Percentiles rank a stretch among this genome's conserved stretches.
These are phyloP conservation scores for Symmetrospora coprosmae DNA, from an alignment of 768 basidiomycete genomes.

Conservation along the genomic window DNA sequence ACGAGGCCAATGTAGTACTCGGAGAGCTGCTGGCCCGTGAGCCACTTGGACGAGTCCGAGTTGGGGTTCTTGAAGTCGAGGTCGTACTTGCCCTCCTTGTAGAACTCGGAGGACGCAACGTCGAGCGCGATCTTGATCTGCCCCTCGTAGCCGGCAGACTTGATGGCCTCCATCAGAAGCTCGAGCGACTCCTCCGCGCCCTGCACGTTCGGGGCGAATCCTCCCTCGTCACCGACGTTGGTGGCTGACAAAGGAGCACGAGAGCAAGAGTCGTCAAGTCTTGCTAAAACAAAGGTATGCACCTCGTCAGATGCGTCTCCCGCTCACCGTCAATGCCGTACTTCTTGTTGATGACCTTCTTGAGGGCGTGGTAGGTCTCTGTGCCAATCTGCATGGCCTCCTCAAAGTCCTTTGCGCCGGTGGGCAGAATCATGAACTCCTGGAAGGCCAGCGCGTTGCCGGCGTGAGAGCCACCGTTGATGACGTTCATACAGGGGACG, in stretches of 20 bases:
- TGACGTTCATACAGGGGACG: constrained; percentile 90
- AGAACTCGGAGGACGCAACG: constrained; percentile 94
- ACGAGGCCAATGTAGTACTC: constrained; percentile 73
- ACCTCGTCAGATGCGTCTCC: neutral
- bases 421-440: constrained; percentile 98
- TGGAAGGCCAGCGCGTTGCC: constrained; percentile 99
- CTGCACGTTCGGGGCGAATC: constrained; percentile 94
- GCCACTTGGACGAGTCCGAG: constrained; percentile 93
- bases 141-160: constrained; percentile 93
- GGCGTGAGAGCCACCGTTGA: constrained; percentile 98
- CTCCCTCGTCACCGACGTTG: constrained; percentile 99
- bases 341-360: constrained; percentile 97
- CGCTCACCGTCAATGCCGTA: constrained; percentile 94
- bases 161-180: constrained; percentile 82
- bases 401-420: constrained; percentile 75
- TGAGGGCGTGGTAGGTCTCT: constrained; percentile 83
- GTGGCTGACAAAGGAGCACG: constrained; percentile 48
- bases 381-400: constrained; percentile 98
- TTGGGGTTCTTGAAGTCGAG: constrained; percentile 99
- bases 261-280: too few relatives aligned
- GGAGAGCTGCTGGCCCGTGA: constrained; percentile 79
- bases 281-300: constrained; percentile 10
- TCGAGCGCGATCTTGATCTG: constrained; percentile 98
- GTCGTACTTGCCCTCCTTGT: constrained; percentile 99
- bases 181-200: constrained; percentile 96